Conservation (phyloP, 2,329 filamentous ascomycete species). For the Alternaria sp. region DNA sequence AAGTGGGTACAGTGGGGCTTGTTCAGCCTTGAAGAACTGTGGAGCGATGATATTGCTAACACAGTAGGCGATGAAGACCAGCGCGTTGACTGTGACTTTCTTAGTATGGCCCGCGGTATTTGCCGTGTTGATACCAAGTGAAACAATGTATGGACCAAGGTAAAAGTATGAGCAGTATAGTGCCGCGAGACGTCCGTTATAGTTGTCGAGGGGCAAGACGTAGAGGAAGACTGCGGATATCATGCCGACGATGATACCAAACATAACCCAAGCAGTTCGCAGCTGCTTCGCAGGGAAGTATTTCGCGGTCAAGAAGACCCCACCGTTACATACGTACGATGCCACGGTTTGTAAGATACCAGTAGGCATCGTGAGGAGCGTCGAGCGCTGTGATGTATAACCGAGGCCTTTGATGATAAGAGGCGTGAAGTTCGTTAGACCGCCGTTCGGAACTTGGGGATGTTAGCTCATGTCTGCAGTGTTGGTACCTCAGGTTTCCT, state of each 20-base stretch:
- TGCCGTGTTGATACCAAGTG: conserved; percentile 23
- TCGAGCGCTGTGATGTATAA: conserved; percentile 42
- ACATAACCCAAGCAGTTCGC: conserved; percentile 36
- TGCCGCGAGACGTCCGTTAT: conserved; percentile 37
- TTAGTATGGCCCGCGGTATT: conserved; percentile 48
- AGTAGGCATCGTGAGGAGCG: conserved; percentile 36
- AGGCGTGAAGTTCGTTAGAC: conserved; percentile 44
- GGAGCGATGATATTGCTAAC: conserved; percentile 53
- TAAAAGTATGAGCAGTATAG: conserved; percentile 41
- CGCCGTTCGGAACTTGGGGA: conserved; percentile 43
- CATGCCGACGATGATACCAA: conserved; percentile 38
- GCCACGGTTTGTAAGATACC: conserved; percentile 46
- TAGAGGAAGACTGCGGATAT: conserved; percentile 40
- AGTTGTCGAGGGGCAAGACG: conserved; percentile 34
- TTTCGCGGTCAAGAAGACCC: conserved; percentile 45
- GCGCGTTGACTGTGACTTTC: conserved; percentile 47
- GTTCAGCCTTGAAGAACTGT: conserved; percentile 48
- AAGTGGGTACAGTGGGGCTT: conserved; percentile 44
- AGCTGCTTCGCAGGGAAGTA: conserved; percentile 30
- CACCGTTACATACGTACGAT: conserved; percentile 51
- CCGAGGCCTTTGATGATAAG: conserved; percentile 45
- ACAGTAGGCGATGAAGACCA: conserved; percentile 52
- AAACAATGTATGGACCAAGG: conserved; percentile 25
- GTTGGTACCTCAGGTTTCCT: neutral
- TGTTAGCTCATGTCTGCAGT: neutral